Evolutionary conservation across 2,329 filamentous ascomycete genomes (phyloP).

Genomic region (Fusarium solani-melongenae): DNA sequence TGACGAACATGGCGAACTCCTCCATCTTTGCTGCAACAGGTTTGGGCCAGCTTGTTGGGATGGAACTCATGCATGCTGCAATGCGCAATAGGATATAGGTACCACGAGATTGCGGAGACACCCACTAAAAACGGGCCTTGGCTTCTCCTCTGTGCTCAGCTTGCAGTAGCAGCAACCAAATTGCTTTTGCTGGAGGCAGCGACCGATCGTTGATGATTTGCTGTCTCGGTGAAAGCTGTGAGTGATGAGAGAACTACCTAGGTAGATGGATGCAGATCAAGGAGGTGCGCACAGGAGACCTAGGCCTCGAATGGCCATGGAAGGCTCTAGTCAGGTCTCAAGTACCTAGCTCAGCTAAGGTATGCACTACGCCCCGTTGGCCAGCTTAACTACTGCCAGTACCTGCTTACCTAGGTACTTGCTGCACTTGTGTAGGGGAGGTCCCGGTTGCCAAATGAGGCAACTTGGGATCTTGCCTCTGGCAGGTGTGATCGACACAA

Average conservation of each 20-base stretch:
- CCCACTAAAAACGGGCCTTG: not conserved
- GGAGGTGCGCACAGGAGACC: not conserved
- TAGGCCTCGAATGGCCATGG: not conserved
- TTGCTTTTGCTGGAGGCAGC: not conserved
- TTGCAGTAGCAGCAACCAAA: not conserved
- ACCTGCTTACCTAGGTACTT: constrained; percentile 20
- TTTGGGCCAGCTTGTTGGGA: constrained; percentile 1
- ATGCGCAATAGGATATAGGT: constrained; percentile 1
- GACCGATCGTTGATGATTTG: not conserved
- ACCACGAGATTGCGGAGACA: not conserved
- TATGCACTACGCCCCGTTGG: not conserved
- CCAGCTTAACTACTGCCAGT: not conserved
- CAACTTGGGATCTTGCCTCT: constrained; percentile 32
- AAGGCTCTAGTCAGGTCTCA: not conserved
- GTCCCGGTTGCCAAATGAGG: constrained; percentile 28
- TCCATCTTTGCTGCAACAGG: constrained; percentile 1
- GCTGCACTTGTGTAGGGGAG: not conserved
- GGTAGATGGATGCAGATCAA: not conserved
- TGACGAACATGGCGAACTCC: constrained; percentile 1
- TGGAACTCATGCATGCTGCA: constrained; percentile 1
- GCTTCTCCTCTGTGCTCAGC: constrained; percentile 1
- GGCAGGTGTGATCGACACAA: constrained; percentile 27
- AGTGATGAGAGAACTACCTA: not conserved
- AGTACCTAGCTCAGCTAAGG: not conserved
- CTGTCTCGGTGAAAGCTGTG: not conserved